Evolutionary conservation across 2,329 filamentous ascomycete genomes (phyloP).

Genomic region (Paramyrothecium sp.): DNA sequence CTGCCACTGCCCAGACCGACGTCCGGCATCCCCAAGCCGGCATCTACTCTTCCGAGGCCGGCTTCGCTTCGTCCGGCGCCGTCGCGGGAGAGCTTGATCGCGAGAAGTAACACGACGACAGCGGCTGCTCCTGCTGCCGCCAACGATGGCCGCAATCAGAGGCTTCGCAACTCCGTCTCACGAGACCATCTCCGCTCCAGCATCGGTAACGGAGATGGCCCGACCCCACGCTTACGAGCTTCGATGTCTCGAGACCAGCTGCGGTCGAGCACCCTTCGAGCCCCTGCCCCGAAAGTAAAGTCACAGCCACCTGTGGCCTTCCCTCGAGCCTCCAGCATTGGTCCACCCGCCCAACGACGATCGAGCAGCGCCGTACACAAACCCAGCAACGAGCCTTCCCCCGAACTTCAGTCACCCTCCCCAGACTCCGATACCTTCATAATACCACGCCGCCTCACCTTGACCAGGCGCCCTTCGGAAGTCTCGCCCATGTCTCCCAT

Average conservation of each 20-base stretch:
- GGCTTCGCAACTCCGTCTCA: slow-evolving; percentile 16
- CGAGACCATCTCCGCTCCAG: slow-evolving; percentile 9
- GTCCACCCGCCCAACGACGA: slow-evolving; percentile 17
- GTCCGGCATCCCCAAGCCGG: slow-evolving; percentile 29
- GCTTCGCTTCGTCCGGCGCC: slow-evolving; percentile 25
- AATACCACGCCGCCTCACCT: slow-evolving; percentile 21
- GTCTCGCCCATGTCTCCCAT: slow-evolving; percentile 20
- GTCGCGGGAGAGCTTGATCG: slow-evolving; percentile 24
- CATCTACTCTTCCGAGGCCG: slow-evolving; percentile 19
- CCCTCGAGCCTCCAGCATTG: slow-evolving; percentile 10
- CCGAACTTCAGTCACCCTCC: slow-evolving; percentile 12
- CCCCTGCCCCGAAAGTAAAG: slow-evolving; percentile 14
- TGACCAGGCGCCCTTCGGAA: slow-evolving; percentile 29
- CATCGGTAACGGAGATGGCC: slow-evolving; percentile 25
- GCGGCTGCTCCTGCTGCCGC: neutral
- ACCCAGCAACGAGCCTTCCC: slow-evolving; percentile 18
- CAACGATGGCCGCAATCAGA: slow-evolving; percentile 1
- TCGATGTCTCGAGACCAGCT: slow-evolving; percentile 39
- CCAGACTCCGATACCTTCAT: slow-evolving; percentile 18
- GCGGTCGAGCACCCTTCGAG: slow-evolving; percentile 20
- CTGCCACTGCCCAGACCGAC: slow-evolving; percentile 32
- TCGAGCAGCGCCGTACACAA: slow-evolving; percentile 18
- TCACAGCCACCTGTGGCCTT: slow-evolving; percentile 14
- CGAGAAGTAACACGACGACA: slow-evolving; percentile 4
- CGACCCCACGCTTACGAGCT: slow-evolving; percentile 38